Evolutionary conservation across 169 alveolate genomes (phyloP).

Genomic region (Cryptosporidium tyzzeri): DNA sequence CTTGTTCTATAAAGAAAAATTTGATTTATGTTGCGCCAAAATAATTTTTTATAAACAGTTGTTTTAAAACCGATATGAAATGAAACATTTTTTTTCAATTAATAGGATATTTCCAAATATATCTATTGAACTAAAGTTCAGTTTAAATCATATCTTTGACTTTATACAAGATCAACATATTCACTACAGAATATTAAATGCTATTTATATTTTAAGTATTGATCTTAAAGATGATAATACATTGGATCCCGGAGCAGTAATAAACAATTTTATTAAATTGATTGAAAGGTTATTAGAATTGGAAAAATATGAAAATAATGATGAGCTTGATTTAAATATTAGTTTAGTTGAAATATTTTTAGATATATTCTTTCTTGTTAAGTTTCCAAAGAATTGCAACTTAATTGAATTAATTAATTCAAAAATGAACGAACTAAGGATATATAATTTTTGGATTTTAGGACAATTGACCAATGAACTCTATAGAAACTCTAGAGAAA

Average conservation of each 20-base stretch:
- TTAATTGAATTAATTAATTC: constrained; percentile 19
- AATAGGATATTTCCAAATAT: constrained; percentile 50
- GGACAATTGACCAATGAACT: constrained; percentile 28
- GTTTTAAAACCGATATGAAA: background rate
- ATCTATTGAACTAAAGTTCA: constrained; percentile 31
- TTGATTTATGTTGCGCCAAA: background rate
- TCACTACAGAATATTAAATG: constrained; percentile 25
- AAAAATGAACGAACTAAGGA: background rate
- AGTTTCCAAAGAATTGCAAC: constrained; percentile 12
- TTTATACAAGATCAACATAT: constrained; percentile 12
- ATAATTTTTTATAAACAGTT: background rate
- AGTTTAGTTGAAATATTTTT: constrained; percentile 2
- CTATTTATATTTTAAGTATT: background rate
- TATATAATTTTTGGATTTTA: constrained; percentile 19
- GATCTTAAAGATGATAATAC: background rate
- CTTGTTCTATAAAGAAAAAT: too few species aligned
- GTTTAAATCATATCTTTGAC: constrained; percentile 31
- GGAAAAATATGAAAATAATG: background rate
- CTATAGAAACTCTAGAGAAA: constrained; percentile 36
- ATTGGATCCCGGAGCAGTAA: constrained; percentile 12
- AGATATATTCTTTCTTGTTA: constrained; percentile 34
- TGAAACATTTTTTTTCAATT: constrained; percentile 51
- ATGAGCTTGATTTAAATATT: background rate
- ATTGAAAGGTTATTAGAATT: background rate
- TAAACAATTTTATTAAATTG: background rate